Conservation (phyloP, 306 rosid genomes). For the Gastrolobium bilobum region DNA sequence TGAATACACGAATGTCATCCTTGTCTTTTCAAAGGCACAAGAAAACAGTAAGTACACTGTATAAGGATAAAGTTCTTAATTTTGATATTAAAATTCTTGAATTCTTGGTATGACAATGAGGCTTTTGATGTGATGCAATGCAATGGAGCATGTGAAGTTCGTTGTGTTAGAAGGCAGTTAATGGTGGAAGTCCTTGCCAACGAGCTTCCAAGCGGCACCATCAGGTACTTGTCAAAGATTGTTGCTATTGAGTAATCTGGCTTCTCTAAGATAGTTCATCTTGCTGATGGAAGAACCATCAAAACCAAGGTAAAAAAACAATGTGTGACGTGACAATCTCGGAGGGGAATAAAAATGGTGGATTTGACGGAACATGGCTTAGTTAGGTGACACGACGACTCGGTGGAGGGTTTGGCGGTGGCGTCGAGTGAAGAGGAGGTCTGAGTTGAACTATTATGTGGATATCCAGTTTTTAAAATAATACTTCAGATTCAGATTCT, state of each 20-base stretch:
- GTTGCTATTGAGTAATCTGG: conserved; percentile 68
- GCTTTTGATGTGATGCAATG: background rate
- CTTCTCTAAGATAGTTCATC: conserved; percentile 68
- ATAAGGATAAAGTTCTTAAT: too few species aligned
- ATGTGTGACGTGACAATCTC: background rate
- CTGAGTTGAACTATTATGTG: too few species aligned
- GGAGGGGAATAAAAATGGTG: too few species aligned
- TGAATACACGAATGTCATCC: conserved; percentile 57
- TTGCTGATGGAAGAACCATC: conserved; percentile 67
- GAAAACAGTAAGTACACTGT: conserved; percentile 60
- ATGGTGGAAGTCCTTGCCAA: conserved; percentile 71
- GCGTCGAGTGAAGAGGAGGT: too few species aligned
- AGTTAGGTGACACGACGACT: too few species aligned
- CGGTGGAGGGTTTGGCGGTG: too few species aligned
- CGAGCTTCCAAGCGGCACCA: conserved; percentile 73
- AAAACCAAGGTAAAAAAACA: conserved; percentile 61
- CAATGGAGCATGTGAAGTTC: conserved; percentile 61
- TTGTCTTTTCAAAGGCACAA: conserved; percentile 38
- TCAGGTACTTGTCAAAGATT: conserved; percentile 71
- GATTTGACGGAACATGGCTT: too few species aligned
- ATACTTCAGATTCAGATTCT: too few species aligned
- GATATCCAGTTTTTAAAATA: too few species aligned
- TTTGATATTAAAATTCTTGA: too few species aligned
- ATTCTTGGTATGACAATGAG: too few species aligned
- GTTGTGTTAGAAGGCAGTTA: conserved; percentile 62